Base-by-base conservation (phyloP, 2,329 filamentous ascomycete species). In the Xylariales sp. region DNA sequence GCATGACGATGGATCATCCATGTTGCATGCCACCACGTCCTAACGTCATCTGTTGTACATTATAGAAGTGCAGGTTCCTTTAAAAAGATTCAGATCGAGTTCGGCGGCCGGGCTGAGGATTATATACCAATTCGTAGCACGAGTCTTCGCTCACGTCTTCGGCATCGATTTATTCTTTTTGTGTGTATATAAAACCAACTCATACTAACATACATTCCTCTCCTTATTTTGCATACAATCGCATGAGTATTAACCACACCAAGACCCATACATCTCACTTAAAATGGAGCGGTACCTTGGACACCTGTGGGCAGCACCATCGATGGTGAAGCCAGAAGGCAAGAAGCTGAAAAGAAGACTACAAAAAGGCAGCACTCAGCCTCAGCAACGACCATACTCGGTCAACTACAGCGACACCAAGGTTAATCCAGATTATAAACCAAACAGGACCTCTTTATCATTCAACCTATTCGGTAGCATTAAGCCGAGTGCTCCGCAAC, bases 291-390 rank as follows among this genome's bases (percentile, higher is more conserved):
- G 74, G 60, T 71, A 75, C 48, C 70, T 74, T 43, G 69, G 68
- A 55, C 67, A 72, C 12, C 72, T 74, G 45, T 66, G 68, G 69
- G 28, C 68, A 10, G 62, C 67, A 43, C 68, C 69, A 48, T 71
- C 73, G 28, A 67, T 69, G 46, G 53, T 64, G 9, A 77, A 75
- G 63, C 67, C 73, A 10, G 75, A 77, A 23, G 71, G 74, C 56
- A 77, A 75, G 66, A 78, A 73, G 63, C 70, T 77, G 60, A 73
- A 76, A 66, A 71, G 74, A 60, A 79, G 75, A 65, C 71, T 76
- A 36, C 76, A 78, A 59, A 78, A 78, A 61, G 71, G 75, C 62
- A 70, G 72, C 58, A 62, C 62, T 30, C 72, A 71, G 57, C 71
- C 68, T 36, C 74, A 72, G 60, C 72, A 73, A 59, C 70, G 73